Percentiles rank a stretch among this genome's conserved stretches.
Evolutionary conservation across 371 early-diverging fungal genomes (phyloP).

Genomic region (Mortierella sp.): DNA sequence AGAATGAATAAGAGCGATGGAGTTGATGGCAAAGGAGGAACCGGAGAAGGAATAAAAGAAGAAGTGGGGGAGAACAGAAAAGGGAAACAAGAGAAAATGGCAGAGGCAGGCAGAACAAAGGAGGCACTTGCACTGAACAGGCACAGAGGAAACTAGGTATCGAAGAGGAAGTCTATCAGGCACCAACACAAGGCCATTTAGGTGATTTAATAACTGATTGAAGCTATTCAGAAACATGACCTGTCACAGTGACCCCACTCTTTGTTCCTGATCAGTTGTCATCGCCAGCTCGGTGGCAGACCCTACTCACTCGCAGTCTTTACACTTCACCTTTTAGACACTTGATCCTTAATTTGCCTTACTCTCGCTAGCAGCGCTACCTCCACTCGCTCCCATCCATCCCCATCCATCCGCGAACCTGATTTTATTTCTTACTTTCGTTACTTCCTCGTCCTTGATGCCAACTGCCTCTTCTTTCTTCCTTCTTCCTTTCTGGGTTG

Average conservation of each 20-base stretch:
- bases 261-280: neutral
- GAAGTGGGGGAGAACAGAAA: neutral
- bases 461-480: too few species aligned
- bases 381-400: too few species aligned
- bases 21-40: neutral
- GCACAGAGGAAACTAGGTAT: neutral
- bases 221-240: slow-evolving; percentile 8
- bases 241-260: neutral
- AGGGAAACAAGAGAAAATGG: neutral
- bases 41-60: neutral
- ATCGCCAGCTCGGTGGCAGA: neutral
- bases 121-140: neutral
- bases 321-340: neutral
- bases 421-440: too few species aligned
- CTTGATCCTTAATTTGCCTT: too few species aligned
- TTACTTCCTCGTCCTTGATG: too few species aligned
- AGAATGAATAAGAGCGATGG: slow-evolving; percentile 3
- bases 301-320: neutral
- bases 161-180: neutral
- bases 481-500: neutral
- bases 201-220: too few species aligned
- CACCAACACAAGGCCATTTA: too few species aligned
- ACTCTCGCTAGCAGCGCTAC: too few species aligned
- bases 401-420: too few species aligned
- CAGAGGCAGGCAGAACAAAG: neutral